Evolutionary conservation across 352 stramenopile genomes (phyloP).

Genomic region (Globisporangium viniferum): DNA sequence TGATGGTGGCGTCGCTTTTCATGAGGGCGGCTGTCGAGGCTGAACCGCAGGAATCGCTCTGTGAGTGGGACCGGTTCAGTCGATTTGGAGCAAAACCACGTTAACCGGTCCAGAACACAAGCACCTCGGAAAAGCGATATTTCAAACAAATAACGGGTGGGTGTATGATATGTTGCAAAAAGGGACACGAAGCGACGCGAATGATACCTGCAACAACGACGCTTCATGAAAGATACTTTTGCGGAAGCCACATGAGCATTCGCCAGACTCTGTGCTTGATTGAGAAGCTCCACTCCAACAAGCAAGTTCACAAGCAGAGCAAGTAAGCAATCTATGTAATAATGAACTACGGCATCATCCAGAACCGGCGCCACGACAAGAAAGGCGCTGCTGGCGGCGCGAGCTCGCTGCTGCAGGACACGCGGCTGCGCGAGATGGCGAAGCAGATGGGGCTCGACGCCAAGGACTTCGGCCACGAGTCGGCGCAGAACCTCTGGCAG

Average conservation of each 20-base stretch:
- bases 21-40: background rate
- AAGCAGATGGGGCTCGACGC: constrained; percentile 80
- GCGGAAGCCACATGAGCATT: no score
- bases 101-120: background rate
- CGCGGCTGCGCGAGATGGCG: constrained; percentile 72
- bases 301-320: background rate
- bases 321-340: background rate
- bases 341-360: constrained; percentile 87
- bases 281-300: background rate
- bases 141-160: background rate
- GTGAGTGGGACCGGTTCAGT: background rate
- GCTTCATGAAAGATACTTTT: background rate
- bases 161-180: background rate
- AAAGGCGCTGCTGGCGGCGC: constrained; percentile 20
- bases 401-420: constrained; percentile 46
- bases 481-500: constrained; percentile 67
- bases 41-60: background rate
- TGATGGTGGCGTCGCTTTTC: background rate
- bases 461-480: constrained; percentile 62
- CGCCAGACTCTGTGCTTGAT: no score
- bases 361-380: constrained; percentile 58
- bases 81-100: background rate
- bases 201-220: background rate
- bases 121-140: background rate
- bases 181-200: background rate